Percentiles rank a stretch among this genome's conserved stretches.
Conservation (phyloP, 257 asterid genomes). For the Vinca minor region DNA sequence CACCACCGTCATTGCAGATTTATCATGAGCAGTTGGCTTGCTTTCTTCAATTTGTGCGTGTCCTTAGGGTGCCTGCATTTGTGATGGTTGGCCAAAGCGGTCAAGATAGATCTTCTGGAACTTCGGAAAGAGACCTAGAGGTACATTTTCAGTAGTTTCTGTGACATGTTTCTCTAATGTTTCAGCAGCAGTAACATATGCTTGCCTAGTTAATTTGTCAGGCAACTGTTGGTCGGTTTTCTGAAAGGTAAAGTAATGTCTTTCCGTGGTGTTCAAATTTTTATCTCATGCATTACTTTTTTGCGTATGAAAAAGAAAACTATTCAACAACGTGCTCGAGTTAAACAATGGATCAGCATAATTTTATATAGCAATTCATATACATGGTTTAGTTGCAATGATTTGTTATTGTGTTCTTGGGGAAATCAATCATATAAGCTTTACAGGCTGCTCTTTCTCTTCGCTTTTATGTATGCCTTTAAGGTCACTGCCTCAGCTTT, state of each 20-base stretch:
- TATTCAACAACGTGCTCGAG: no score
- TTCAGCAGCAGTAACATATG: neutral
- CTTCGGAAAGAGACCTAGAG: conserved; percentile 45
- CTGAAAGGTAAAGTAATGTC: no score
- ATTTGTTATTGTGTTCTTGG: neutral
- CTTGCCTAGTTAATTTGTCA: no score
- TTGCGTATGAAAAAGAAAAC: no score
- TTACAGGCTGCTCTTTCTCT: neutral
- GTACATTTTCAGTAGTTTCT: conserved; percentile 26
- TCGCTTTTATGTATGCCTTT: neutral
- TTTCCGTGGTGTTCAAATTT: no score
- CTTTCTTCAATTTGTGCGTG: conserved; percentile 53
- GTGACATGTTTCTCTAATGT: neutral
- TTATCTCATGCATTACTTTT: no score
- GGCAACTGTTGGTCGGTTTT: no score
- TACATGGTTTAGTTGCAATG: no score
- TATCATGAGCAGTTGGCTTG: conserved; percentile 55
- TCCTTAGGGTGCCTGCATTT: conserved; percentile 49
- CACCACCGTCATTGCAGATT: conserved; percentile 43
- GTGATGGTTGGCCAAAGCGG: conserved; percentile 46
- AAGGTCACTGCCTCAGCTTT: neutral
- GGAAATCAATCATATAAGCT: neutral
- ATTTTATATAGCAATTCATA: no score
- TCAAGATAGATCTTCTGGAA: conserved; percentile 26
- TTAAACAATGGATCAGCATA: no score